These are phyloP conservation scores for Entomortierella parvispora DNA, from an alignment of 192 early-diverging fungal species.

Conservation along the genomic window DNA sequence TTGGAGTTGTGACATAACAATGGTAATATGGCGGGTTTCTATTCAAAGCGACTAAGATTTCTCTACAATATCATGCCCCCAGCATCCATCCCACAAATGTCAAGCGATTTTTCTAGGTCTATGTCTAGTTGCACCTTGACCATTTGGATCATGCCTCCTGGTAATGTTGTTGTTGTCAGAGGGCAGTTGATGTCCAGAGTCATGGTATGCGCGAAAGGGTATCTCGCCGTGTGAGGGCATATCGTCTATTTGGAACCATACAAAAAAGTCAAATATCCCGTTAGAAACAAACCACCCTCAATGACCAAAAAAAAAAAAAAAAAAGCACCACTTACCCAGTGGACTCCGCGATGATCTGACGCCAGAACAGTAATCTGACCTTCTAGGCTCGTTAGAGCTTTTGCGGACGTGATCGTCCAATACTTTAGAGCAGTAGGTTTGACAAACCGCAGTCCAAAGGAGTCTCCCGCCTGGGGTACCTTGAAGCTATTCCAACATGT, in stretches of 20 bases:
- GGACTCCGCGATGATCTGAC: constrained; percentile 6
- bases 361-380: constrained; percentile 19
- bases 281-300: not conserved
- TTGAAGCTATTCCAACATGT: constrained; percentile 65
- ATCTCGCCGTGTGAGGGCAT: constrained; percentile 18
- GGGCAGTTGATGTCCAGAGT: constrained; percentile 23
- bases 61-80: constrained; percentile 15
- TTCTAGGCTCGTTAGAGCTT: constrained; percentile 20
- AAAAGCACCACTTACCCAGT: constrained; percentile 10
- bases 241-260: not conserved
- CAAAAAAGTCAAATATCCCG: not conserved
- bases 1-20: no score
- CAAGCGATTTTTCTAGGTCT: constrained; percentile 15
- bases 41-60: no score
- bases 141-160: constrained; percentile 3
- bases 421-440: constrained; percentile 25
- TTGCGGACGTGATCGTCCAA: constrained; percentile 29
- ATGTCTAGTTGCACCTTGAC: constrained; percentile 20
- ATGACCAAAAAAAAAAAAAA: not conserved
- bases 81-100: constrained; percentile 29
- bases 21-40: no score
- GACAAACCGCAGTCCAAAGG: constrained; percentile 63
- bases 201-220: constrained; percentile 16
- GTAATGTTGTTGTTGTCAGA: constrained; percentile 3
- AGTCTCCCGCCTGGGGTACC: constrained; percentile 56